Conservation (phyloP, 768 basidiomycete genomes). For the Boletellus sp. region DNA sequence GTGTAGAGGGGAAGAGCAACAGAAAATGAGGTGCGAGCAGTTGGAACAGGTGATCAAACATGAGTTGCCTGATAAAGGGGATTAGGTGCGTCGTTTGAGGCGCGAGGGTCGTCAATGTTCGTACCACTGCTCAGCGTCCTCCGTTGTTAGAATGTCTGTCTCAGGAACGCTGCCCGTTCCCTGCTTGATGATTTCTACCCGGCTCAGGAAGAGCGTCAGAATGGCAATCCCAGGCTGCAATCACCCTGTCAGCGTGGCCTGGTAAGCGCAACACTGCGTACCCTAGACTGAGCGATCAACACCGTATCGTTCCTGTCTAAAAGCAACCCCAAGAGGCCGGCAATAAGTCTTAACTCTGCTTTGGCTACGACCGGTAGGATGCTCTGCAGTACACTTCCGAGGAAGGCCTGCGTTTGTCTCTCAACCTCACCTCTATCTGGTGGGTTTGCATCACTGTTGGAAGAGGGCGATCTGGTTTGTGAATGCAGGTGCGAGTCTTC, state of each 20-base stretch:
- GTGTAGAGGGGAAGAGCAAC: conserved; percentile 85
- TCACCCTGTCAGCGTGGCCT: neutral
- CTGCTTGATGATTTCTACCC: conserved; percentile 91
- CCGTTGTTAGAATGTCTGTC: conserved; percentile 55
- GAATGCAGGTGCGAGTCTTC: conserved; percentile 47
- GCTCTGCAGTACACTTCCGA: conserved; percentile 81
- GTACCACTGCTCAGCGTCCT: conserved; percentile 81
- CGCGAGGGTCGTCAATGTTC: neutral
- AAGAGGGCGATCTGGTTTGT: conserved; percentile 17
- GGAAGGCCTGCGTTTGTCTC: conserved; percentile 86
- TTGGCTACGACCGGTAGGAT: conserved; percentile 78
- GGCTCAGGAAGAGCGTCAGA: conserved; percentile 85
- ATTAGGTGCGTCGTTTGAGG: conserved; percentile 5
- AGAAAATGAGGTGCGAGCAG: conserved; percentile 73
- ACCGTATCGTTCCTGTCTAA: conserved; percentile 75
- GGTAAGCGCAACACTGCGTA: conserved; percentile 35
- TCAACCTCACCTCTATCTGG: conserved; percentile 68
- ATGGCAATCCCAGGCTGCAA: conserved; percentile 85
- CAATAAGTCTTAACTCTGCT: conserved; percentile 76
- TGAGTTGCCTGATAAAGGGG: conserved; percentile 59
- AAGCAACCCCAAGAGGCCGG: conserved; percentile 80
- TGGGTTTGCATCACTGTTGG: conserved; percentile 10
- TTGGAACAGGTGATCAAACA: conserved; percentile 86
- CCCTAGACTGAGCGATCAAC: conserved; percentile 73
- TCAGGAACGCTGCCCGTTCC: conserved; percentile 51